Evolutionary conservation across 2,329 filamentous ascomycete species (phyloP).

Genomic region (Sporothrix pallida): DNA sequence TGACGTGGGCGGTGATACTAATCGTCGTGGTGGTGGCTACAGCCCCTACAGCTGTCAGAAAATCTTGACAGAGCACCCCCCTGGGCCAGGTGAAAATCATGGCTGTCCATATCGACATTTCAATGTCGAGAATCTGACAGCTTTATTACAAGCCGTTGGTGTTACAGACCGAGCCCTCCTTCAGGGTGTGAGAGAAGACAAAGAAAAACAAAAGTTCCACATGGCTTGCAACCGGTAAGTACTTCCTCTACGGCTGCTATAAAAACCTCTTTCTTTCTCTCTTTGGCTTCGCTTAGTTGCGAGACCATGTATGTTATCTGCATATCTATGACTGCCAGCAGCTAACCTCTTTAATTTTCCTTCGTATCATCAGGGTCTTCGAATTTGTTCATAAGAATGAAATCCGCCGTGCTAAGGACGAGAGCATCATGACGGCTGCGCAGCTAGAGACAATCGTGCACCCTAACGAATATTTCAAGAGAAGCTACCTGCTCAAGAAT

Average conservation of each 20-base stretch:
- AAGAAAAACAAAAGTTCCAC: conserved; percentile 85
- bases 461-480: conserved; percentile 97
- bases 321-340: background rate
- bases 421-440: conserved; percentile 70
- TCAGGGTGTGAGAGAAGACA: conserved; percentile 84
- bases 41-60: conserved; percentile 94
- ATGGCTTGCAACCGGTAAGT: conserved; percentile 88
- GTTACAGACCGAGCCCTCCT: conserved; percentile 79
- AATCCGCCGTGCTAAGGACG: conserved; percentile 77
- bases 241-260: background rate
- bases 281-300: conserved; percentile 13
- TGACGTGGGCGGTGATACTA: conserved; percentile 91
- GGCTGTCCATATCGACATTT: conserved; percentile 98
- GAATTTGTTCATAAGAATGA: conserved; percentile 82
- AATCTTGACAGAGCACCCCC: conserved; percentile 86
- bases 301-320: background rate
- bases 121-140: conserved; percentile 80
- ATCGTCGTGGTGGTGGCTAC: conserved; percentile 84
- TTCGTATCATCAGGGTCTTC: conserved; percentile 69
- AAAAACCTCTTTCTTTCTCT: background rate
- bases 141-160: conserved; percentile 77
- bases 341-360: background rate
- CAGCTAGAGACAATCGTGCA: conserved; percentile 95
- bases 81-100: conserved; percentile 85
- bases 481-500: conserved; percentile 88